These are phyloP conservation scores for Kluyveromyces starmeri DNA, from an alignment of 805 yeast genomes.

Conservation along the genomic window DNA sequence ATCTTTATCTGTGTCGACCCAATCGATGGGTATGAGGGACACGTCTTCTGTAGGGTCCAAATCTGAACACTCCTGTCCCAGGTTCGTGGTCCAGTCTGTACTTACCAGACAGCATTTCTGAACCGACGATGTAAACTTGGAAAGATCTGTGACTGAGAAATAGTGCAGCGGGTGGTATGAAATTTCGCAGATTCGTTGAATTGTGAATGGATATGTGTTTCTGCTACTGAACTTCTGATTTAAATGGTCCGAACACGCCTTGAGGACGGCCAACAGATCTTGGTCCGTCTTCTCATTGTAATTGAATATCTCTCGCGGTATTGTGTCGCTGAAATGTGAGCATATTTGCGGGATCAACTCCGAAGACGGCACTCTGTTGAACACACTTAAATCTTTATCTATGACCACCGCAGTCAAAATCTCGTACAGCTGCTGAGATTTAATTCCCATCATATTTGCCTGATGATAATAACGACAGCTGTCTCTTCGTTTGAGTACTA, in stretches of 20 bases:
- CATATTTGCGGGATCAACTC: conserved; percentile 16
- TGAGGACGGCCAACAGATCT: conserved; percentile 8
- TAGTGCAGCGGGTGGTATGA: conserved; percentile 37
- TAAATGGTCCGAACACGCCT: conserved; percentile 11
- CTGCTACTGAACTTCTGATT: conserved; percentile 12
- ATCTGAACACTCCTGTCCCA: conserved; percentile 2
- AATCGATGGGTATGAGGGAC: conserved; percentile 22
- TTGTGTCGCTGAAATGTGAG: conserved; percentile 17
- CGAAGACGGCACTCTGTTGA: conserved; percentile 10
- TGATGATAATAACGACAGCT: no score
- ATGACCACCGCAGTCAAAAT: conserved; percentile 12
- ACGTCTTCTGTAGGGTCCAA: conserved; percentile 18
- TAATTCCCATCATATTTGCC: conserved; percentile 25
- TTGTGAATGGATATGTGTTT: conserved; percentile 38
- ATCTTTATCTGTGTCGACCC: conserved; percentile 18
- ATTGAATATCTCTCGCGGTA: conserved; percentile 20
- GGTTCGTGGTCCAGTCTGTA: conserved; percentile 9
- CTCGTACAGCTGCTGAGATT: conserved; percentile 12
- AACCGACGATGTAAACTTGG: conserved; percentile 40
- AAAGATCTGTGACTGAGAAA: conserved; percentile 26
- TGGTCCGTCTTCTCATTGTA: conserved; percentile 1
- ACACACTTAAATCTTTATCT: conserved; percentile 9
- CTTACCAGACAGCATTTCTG: conserved; percentile 24
- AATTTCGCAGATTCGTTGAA: conserved; percentile 39
- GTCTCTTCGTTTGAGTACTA: no score